phyloP scores from a whole-genome alignment of 176 grass and related monocot genomes.

The Panicum miliaceum region DNA sequence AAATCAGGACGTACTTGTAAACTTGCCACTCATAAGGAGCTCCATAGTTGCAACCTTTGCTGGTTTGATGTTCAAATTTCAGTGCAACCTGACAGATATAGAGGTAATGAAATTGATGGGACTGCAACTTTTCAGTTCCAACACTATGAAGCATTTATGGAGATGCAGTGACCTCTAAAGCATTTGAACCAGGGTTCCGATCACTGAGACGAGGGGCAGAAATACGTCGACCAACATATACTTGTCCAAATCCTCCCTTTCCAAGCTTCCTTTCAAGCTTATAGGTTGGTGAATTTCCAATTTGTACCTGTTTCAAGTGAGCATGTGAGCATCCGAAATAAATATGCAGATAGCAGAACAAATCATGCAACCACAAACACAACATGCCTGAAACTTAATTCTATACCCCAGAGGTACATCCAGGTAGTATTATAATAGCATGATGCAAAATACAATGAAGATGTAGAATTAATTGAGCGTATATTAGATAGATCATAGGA shows the following conservation, averaged over 20 bases:
- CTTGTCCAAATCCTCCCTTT: constrained; percentile 99
- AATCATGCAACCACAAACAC: constrained; percentile 14
- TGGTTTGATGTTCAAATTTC: constrained; percentile 94
- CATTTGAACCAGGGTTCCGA: constrained; percentile 67
- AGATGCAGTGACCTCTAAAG: constrained; percentile 72
- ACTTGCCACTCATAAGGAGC: constrained; percentile 98
- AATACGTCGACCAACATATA: constrained; percentile 79
- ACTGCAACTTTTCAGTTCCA: constrained; percentile 28
- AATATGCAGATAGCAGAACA: constrained; percentile 17
- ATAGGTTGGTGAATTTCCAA: constrained; percentile 81
- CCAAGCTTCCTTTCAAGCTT: constrained; percentile 92
- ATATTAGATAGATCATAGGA: not conserved
- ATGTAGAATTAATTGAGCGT: not conserved
- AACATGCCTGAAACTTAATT: not conserved
- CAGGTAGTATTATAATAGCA: constrained; percentile 2
- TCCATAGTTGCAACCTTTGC: constrained; percentile 91
- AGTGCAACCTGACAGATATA: constrained; percentile 72
- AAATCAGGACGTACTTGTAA: constrained; percentile 68
- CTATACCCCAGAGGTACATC: constrained; percentile 14
- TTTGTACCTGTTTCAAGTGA: constrained; percentile 67
- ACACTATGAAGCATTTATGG: constrained; percentile 26
- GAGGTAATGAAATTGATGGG: constrained; percentile 21
- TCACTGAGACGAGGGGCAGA: constrained; percentile 57
- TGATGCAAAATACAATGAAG: constrained; percentile 7
- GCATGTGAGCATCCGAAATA: not conserved